Evolutionary conservation across 2,329 filamentous ascomycete species (phyloP), one percentile per base, ranked within the genome.

Genomic region (Clarireedia monteithiana): DNA sequence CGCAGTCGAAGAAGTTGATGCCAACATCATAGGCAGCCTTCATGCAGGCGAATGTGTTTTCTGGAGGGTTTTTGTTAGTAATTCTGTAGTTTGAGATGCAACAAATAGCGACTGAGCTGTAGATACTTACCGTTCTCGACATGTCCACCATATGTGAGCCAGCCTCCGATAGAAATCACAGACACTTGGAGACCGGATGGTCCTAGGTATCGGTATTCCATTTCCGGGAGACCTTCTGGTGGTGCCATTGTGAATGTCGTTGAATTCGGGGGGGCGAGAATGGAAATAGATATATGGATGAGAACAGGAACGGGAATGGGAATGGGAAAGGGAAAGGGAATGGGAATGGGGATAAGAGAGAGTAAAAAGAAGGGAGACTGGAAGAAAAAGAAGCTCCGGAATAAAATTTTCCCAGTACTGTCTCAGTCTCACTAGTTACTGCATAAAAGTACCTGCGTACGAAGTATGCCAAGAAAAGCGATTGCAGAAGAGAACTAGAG

Each of bases 111-210:
- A 17, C 15, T 15, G 5, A 17, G 23, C 24, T 3, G 7, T 17
- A 17, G 7, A 14, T 46, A 36, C 50, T 20, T 73, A 83, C 83
- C 81, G 67, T 83, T 79, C 55, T 84, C 82, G 30, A 89, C 83
- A 63, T 88, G 84, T 17, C 85, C 86, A 53, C 87, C 87, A 62
- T 88, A 89, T 0, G 87, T 90, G 52, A 91, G 75, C 84, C 84
- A 85, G 62, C 83, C 81, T 57, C 83, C 87, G 2, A 91, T 75
- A 2, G 84, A 85, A 60, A 91, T 85, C 47, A 83, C 79, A 27
- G 86, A 90, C 36, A 91, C 85, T 69, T 89, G 83, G 17, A 91
- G 77, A 53, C 87, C 86, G 15, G 84, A 86, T 40, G 79, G 80
- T 65, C 87, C 86, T 6, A 89, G 77, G 71, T 82, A 83, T 63